Conservation (phyloP, 2,329 filamentous ascomycete species). For the Proliferodiscus dingleyae region DNA sequence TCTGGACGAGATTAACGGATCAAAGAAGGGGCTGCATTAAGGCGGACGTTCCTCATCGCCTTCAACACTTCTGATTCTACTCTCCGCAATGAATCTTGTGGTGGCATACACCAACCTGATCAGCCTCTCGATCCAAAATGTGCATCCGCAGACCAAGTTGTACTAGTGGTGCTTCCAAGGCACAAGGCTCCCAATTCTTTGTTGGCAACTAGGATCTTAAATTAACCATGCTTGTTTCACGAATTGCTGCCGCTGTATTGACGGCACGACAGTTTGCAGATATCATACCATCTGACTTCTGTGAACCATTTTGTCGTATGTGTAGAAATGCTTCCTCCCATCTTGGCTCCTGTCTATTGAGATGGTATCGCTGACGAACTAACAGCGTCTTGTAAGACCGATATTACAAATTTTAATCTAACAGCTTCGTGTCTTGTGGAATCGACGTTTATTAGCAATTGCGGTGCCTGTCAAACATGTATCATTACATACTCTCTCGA, state of each 20-base stretch:
- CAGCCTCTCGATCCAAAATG: conserved; percentile 22
- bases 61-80: conserved; percentile 6
- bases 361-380: conserved; percentile 1
- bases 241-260: conserved; percentile 16
- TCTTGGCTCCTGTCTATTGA: no score
- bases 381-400: conserved; percentile 21
- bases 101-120: conserved; percentile 9
- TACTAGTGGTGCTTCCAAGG: conserved; percentile 17
- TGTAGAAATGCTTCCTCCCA: no score
- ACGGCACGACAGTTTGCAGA: conserved; percentile 13
- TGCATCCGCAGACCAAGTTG: conserved; percentile 4
- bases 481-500: conserved; percentile 19
- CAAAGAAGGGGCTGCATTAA: conserved; percentile 1
- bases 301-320: conserved; percentile 26
- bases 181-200: conserved; percentile 10
- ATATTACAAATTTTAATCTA: conserved; percentile 14
- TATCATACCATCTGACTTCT: conserved; percentile 19
- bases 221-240: conserved; percentile 20
- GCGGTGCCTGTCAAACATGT: conserved; percentile 23
- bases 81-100: not conserved
- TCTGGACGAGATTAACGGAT: no score
- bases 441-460: conserved; percentile 23
- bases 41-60: no score
- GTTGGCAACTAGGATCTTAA: conserved; percentile 2
- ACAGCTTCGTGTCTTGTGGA: conserved; percentile 17